A percentile compares a stretch with the other conserved stretches of the same genome.
These are phyloP conservation scores for Murraya koenigii DNA, from an alignment of 345 rosid genomes.

Conservation along the genomic window DNA sequence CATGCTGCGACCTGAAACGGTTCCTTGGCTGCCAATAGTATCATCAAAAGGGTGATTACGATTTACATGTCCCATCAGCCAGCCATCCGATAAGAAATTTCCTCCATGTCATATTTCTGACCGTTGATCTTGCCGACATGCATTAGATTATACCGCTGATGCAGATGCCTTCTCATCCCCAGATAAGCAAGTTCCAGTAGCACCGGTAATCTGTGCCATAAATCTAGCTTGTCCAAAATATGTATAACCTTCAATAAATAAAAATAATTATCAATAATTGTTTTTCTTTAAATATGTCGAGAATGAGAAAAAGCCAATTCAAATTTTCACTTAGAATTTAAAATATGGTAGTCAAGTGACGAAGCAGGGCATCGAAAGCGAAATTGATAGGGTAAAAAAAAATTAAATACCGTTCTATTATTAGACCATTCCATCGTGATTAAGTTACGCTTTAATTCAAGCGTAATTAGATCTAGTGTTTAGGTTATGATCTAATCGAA, in stretches of 20 bases:
- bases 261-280: too few relatives aligned
- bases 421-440: too few relatives aligned
- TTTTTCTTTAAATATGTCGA: too few relatives aligned
- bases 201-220: constrained; percentile 73
- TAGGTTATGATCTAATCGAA: too few relatives aligned
- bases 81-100: constrained; percentile 55
- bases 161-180: constrained; percentile 66
- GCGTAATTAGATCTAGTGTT: too few relatives aligned
- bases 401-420: too few relatives aligned
- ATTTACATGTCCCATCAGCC: constrained; percentile 64
- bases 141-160: constrained; percentile 68
- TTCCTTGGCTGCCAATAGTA: constrained; percentile 60
- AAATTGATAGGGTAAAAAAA: too few relatives aligned
- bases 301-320: too few relatives aligned
- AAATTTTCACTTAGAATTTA: too few relatives aligned
- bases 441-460: too few relatives aligned
- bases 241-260: constrained; percentile 35
- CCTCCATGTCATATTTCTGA: constrained; percentile 40
- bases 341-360: too few relatives aligned
- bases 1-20: constrained; percentile 68
- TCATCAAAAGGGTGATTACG: constrained; percentile 63
- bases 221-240: constrained; percentile 55
- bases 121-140: constrained; percentile 55
- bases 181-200: constrained; percentile 52
- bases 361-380: too few relatives aligned